Conservation (phyloP, 345 rosid species). For the Lepidium sativum region DNA sequence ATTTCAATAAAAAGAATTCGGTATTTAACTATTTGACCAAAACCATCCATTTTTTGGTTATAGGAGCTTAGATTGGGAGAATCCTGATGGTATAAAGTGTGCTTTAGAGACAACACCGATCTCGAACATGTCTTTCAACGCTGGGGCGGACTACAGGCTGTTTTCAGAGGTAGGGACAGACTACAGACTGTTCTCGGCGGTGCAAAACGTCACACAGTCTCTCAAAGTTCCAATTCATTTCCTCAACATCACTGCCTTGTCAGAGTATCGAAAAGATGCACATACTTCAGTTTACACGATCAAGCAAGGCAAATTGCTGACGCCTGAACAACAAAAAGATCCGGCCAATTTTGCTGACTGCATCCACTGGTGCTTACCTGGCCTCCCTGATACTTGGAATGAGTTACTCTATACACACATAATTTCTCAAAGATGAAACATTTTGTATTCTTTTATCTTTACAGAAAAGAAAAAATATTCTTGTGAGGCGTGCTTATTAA, state of each 20-base stretch:
- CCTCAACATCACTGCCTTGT: conserved; percentile 53
- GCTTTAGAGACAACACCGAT: conserved; percentile 56
- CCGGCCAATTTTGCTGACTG: conserved; percentile 71
- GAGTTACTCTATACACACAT: conserved; percentile 57
- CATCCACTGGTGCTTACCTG: conserved; percentile 88
- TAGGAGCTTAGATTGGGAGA: conserved; percentile 88
- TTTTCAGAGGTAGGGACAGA: conserved; percentile 53
- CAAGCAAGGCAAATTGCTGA: conserved; percentile 56
- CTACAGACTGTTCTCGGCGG: conserved; percentile 35
- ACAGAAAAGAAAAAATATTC: neutral
- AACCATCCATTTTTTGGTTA: too few relatives aligned
- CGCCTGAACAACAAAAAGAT: conserved; percentile 51
- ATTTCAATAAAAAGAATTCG: too few relatives aligned
- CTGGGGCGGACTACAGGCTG: neutral
- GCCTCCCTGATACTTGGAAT: conserved; percentile 81
- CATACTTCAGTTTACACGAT: conserved; percentile 71
- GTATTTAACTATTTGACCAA: too few relatives aligned
- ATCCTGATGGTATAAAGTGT: conserved; percentile 68
- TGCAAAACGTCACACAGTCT: conserved; percentile 38
- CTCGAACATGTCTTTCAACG: conserved; percentile 32
- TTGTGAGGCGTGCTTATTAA: too few relatives aligned
- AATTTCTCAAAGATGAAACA: conserved; percentile 21
- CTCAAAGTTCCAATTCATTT: conserved; percentile 47
- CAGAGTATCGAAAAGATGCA: conserved; percentile 79
- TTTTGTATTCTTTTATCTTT: neutral